Evolutionary conservation across 2,329 filamentous ascomycete species (phyloP), one percentile per base, ranked within the genome.

Genomic region (Aspergillus transmontanensis): DNA sequence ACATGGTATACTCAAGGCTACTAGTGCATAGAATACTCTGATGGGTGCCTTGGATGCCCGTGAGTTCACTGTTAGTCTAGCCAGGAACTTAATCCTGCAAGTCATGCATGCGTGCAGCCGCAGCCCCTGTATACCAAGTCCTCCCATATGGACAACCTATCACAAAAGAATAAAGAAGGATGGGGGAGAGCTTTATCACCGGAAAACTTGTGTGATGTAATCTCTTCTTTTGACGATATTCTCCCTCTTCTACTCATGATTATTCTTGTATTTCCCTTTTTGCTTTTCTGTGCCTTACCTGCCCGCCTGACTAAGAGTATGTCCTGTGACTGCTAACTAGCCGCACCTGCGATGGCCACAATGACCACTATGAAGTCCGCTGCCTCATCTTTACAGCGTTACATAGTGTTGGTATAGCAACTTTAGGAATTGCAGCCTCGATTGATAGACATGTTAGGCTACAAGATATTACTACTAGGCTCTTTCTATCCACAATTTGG

Each of bases 261-360:
- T 54, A 12, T 34, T 36, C 1, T 36, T 34, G 16, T 21, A 2
- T 30, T 10, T 19, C 6, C 19, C 5, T 16, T 39, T 21, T 23
- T 21, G 30, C 4, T 23, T 16, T 16, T 34, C n/a, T 55, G n/a
- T 26, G 34, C 36, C 14, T 28, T 60, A 51, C 56, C 48, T 62
- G 43, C 60, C 64, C 70, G 62, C 68, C 69, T 73, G 71, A 73
- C 69, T 69, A 58, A 26, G 19, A 57, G 64, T 69, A 65, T 59
- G 64, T 68, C 65, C 66, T 65, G 69, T 72, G 70, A 72, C 68
- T 59, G 48, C 39, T 36, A 41, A 65, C 59, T 60, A 66, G 56
- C 63, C 65, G 65, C 64, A 62, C 46, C 26, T 50, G 28, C 14
- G 14, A 50, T 50, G 14, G 3, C 46, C 16, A 28, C 26, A 50